Conservation (phyloP, 139 green algal genomes). For the Auxenochlorella pyrenoidosa region DNA sequence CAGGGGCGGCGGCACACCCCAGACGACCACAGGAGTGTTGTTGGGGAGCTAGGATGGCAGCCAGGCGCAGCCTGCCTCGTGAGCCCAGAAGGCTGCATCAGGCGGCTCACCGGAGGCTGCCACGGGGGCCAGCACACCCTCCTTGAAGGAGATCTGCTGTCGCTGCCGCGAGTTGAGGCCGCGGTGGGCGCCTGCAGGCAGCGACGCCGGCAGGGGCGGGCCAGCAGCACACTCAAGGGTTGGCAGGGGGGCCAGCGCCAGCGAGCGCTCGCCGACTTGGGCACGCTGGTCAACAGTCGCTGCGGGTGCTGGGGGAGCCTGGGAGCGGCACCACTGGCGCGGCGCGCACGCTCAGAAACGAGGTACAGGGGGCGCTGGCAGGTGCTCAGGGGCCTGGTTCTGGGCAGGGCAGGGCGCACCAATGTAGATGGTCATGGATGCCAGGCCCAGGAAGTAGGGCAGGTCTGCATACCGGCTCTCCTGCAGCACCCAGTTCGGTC, state of each 20-base stretch:
- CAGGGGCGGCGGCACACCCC: no score
- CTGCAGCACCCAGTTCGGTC: neutral
- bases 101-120: slow-evolving; percentile 41
- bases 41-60: no score
- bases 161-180: slow-evolving; percentile 66
- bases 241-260: no score
- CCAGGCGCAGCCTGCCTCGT: neutral
- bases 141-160: slow-evolving; percentile 76
- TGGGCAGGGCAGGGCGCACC: slow-evolving; percentile 65
- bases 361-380: neutral
- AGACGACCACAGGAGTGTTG: no score
- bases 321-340: no score
- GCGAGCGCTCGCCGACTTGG: no score
- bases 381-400: no score
- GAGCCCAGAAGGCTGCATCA: no score
- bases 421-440: slow-evolving; percentile 86
- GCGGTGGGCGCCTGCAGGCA: neutral
- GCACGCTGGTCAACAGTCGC: no score
- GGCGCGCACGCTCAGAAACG: neutral
- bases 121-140: slow-evolving; percentile 78
- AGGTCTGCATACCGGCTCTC: slow-evolving; percentile 49
- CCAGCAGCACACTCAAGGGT: no score
- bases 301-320: no score
- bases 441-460: slow-evolving; percentile 83
- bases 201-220: no score